Conservation (phyloP, 805 yeast genomes). For the Spathaspora girioi region DNA sequence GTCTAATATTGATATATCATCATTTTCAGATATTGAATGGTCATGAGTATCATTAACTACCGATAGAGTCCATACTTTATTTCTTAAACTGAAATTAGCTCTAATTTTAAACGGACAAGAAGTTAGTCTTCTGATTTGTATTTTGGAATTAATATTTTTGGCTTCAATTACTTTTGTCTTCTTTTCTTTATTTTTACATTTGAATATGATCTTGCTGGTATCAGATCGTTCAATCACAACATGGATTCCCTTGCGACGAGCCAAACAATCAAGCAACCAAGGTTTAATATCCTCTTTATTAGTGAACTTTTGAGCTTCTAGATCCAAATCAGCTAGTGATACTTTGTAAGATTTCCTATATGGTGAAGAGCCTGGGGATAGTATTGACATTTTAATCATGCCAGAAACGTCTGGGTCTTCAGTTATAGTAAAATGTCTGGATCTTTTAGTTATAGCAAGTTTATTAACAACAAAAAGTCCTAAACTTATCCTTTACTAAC, state of each 20-base stretch:
- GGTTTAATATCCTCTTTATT: constrained; percentile 55
- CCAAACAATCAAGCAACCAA: constrained; percentile 49
- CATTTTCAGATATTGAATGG: constrained; percentile 26
- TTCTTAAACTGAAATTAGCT: constrained; percentile 54
- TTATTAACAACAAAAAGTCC: too few relatives aligned
- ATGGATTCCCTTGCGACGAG: constrained; percentile 46
- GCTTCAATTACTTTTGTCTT: constrained; percentile 11
- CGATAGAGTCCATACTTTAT: constrained; percentile 55
- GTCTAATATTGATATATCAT: background rate
- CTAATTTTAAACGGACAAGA: constrained; percentile 64
- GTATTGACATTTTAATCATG: background rate
- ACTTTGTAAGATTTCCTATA: background rate
- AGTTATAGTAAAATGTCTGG: background rate
- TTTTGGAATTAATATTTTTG: constrained; percentile 11
- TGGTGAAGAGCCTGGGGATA: background rate
- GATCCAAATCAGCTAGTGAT: constrained; percentile 19
- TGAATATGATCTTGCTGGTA: constrained; percentile 56
- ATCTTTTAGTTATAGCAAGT: background rate
- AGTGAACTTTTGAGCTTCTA: constrained; percentile 19
- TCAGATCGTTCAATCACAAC: constrained; percentile 64
- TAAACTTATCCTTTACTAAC: too few relatives aligned
- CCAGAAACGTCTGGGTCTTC: too few relatives aligned
- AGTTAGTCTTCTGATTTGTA: constrained; percentile 17
- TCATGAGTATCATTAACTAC: constrained; percentile 60
- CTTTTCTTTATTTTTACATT: constrained; percentile 44